Percentiles rank a stretch among this genome's conserved stretches.
Conservation (phyloP, 1,284 basidiomycete genomes). For the Ganoderma meredithae region DNA sequence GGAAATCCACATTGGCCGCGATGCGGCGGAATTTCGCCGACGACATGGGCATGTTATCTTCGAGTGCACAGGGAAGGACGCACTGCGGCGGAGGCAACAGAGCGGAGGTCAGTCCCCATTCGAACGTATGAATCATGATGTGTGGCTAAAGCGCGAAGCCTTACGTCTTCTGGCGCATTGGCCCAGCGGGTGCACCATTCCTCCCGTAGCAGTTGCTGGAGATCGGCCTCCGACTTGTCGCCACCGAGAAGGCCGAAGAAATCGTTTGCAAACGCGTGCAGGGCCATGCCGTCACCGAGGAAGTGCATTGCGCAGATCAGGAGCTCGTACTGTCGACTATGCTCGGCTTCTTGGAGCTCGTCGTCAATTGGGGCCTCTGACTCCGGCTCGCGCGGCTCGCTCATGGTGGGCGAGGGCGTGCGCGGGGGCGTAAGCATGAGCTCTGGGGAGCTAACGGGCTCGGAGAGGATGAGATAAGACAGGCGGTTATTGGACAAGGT, state of each 20-base stretch:
- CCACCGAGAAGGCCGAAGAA: slow-evolving; percentile 68
- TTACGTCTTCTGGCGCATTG: slow-evolving; percentile 35
- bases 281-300: slow-evolving; percentile 81
- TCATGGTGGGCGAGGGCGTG: slow-evolving; percentile 39
- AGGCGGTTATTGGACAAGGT: slow-evolving; percentile 75
- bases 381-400: slow-evolving; percentile 10
- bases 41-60: slow-evolving; percentile 57
- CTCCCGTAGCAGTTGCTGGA: slow-evolving; percentile 50
- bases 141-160: slow-evolving; percentile 17
- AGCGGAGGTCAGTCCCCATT: slow-evolving; percentile 18
- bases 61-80: slow-evolving; percentile 58
- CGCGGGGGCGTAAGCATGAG: slow-evolving; percentile 47
- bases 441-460: slow-evolving; percentile 31
- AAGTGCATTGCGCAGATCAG: slow-evolving; percentile 77
- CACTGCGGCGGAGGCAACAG: slow-evolving; percentile 26
- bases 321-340: slow-evolving; percentile 54
- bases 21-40: slow-evolving; percentile 49
- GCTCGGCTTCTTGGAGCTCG: slow-evolving; percentile 19
- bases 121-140: slow-evolving; percentile 4
- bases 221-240: slow-evolving; percentile 47
- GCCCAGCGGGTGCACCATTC: slow-evolving; percentile 57
- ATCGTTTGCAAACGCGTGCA: slow-evolving; percentile 78
- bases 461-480: slow-evolving; percentile 74
- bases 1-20: slow-evolving; percentile 64
- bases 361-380: not conserved